These are phyloP conservation scores for Colletotrichum theobromicola DNA, from an alignment of 2,329 filamentous ascomycete genomes.

Conservation along the genomic window DNA sequence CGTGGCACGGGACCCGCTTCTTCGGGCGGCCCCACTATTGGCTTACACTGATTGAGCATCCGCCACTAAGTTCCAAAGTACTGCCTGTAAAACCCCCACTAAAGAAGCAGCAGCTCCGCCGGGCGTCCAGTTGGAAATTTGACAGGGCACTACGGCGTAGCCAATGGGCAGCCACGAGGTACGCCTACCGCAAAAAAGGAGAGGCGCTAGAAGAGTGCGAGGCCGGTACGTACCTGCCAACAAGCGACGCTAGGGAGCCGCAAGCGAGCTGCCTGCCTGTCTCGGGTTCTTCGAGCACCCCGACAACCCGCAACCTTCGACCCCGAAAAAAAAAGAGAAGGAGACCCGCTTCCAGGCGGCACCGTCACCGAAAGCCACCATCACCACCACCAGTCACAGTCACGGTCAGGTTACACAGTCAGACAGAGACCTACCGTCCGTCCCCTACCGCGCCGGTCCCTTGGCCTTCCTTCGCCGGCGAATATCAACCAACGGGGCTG, in stretches of 20 bases:
- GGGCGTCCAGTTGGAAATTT: not conserved
- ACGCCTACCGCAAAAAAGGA: not conserved
- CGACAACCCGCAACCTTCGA: constrained; percentile 16
- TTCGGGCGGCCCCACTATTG: not conserved
- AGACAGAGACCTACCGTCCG: not conserved
- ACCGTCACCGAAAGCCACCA: not conserved
- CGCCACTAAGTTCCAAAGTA: no score
- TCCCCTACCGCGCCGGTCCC: not conserved
- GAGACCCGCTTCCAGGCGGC: not conserved
- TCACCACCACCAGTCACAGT: not conserved
- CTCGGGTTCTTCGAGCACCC: constrained; percentile 19
- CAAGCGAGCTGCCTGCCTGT: constrained; percentile 14
- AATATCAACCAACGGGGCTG: not conserved
- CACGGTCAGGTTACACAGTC: not conserved
- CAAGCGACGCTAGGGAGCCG: not conserved
- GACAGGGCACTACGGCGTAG: not conserved
- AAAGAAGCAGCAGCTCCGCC: constrained; percentile 5
- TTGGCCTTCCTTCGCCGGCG: not conserved
- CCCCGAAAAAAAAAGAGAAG: not conserved
- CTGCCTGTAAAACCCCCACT: not conserved
- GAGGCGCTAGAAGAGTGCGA: not conserved
- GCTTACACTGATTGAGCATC: no score
- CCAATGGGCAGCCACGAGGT: not conserved
- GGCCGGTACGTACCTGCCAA: not conserved
- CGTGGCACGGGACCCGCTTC: not conserved